Evolutionary conservation across 2,329 filamentous ascomycete genomes (phyloP).

Genomic region (Dendrostoma leiphaemia): DNA sequence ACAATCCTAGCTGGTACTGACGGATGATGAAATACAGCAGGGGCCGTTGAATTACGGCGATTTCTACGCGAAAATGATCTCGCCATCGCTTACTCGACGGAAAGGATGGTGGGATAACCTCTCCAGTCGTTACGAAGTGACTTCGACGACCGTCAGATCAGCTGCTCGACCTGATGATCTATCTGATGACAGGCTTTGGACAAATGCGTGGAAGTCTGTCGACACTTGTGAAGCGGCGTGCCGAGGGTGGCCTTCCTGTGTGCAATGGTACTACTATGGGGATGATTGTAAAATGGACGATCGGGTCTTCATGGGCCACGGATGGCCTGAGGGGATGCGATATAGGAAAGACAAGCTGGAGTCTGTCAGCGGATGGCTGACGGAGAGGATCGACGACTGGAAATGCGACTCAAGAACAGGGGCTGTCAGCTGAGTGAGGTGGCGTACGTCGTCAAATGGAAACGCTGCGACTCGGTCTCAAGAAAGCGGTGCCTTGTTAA

Average conservation of each 20-base stretch:
- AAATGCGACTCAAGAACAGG: no score
- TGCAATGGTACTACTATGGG: constrained; percentile 28
- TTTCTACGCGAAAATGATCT: constrained; percentile 24
- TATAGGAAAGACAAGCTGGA: constrained; percentile 24
- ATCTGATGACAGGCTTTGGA: constrained; percentile 21
- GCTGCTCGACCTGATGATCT: constrained; percentile 17
- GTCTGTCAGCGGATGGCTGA: constrained; percentile 26
- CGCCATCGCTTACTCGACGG: constrained; percentile 22
- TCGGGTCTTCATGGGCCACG: constrained; percentile 22
- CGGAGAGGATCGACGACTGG: constrained; percentile 2
- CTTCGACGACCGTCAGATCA: constrained; percentile 21
- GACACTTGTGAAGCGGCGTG: constrained; percentile 27
- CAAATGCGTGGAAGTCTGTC: constrained; percentile 25
- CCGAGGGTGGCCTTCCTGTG: constrained; percentile 23
- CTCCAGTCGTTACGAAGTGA: constrained; percentile 24
- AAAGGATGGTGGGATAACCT: constrained; percentile 28
- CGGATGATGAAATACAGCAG: constrained; percentile 8
- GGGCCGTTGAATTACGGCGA: constrained; percentile 22
- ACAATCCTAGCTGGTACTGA: background rate
- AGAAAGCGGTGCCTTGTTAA: no score
- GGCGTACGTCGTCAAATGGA: no score
- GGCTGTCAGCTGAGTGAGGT: no score
- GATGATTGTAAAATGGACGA: constrained; percentile 27
- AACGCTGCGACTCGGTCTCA: no score
- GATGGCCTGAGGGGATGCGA: constrained; percentile 22